Evolutionary conservation across 768 basidiomycete species (phyloP), one percentile per base, ranked within the genome.

Genomic region (Russula olivacea): DNA sequence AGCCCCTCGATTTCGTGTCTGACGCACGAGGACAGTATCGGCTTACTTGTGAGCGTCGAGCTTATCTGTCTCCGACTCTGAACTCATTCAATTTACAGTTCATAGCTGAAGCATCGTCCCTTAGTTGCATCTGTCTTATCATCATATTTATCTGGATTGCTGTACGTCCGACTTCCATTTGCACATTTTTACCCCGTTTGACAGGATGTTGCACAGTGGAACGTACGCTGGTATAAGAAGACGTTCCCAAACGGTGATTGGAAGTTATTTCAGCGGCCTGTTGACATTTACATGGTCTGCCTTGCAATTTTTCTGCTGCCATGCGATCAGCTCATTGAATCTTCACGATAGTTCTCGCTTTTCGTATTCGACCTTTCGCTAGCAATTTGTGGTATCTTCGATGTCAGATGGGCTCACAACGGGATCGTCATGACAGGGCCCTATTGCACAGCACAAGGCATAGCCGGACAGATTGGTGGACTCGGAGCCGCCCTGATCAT

Each of bases 381-480:
- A 64, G 76, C 74, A 0, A 34, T 75, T 15, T 78, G 79, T 0
- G 73, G 74, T 19, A 70, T 75, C 10, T 61, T 78, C 64, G 72
- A 78, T 59, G 58, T 76, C 6, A 72, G 69, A 63, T 79, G 78
- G 77, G 68, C 77, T 10, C 61, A 71, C 41, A 57, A 66, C 7
- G 76, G 77, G 10, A 68, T 68, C 17, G 75, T 79, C 4, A 67
- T 71, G 34, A 67, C 63, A 1, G 76, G 76, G 9, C 14, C 51
- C 0, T 78, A 72, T 59, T 79, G 78, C 63, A 71, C 71, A 6
- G 71, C 76, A 0, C 77, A 79, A 67, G 75, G 76, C 19, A 68
- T 75, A 48, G 62, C 79, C 6, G 74, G 77, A 63, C 76, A 78
- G 58, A 59, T 78, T 0, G 78, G 79, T 10, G 79, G 80, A 56